Base-by-base conservation (phyloP, 495 filamentous ascomycete genomes). In the Penicillium flavigenum region DNA sequence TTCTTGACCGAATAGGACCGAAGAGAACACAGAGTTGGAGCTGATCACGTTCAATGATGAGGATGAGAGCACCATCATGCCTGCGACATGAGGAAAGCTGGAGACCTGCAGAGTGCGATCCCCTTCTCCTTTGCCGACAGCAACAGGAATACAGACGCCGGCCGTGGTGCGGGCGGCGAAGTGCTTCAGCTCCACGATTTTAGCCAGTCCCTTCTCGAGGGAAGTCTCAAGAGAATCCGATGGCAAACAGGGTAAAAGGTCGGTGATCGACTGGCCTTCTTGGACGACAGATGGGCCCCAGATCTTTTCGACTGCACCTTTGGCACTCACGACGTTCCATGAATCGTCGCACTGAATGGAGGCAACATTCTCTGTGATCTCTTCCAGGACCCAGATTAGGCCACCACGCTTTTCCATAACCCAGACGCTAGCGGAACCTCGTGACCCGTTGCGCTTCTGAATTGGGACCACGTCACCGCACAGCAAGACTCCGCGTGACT, bases 401-500 rank as follows among this genome's bases (percentile, higher is more conserved):
- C 92, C 91, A 45, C 91, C 89, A 43, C 84, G 83, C 69, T 98
- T 98, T 71, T 98, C 94, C 76, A 97, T 98, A 0, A 98, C 94
- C 94, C 94, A 98, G 31, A 98, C 76, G 68, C 91, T 97, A 36
- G 94, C 94, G 36, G 92, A 89, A 2, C 95, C 94, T 1, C 86
- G 91, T 17, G 86, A 81, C 8, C 95, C 95, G 68, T 98, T 95
- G 51, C 92, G 86, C 70, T 98, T 98, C 72, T 88, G 85, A 58
- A 98, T 98, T 1, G 94, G 93, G 4, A 98, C 93, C 17, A 98
- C 95, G 70, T 98, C 94, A 39, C 94, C 94, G 68, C 94, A 98
- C 3, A 98, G 80, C 53, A 98, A 70, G 38, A 98, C 94, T 4
- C 94, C 94, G 56, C 94, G 85, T 45, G 91, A 94, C 61, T 91